Evolutionary conservation across 352 stramenopile species (phyloP).

Genomic region (Phytophthora tentaculata): DNA sequence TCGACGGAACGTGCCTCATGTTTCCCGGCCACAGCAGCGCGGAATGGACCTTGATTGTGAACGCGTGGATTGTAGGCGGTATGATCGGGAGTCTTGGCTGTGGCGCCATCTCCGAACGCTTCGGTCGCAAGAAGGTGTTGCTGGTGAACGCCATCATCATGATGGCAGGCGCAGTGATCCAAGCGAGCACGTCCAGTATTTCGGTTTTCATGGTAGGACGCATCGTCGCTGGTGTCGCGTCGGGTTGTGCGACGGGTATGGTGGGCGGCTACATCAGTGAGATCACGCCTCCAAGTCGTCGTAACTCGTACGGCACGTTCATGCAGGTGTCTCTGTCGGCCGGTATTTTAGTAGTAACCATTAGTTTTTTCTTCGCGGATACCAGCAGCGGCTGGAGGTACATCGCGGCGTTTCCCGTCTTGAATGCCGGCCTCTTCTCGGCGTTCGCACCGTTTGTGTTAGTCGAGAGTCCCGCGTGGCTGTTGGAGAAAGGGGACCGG

Average conservation of each 20-base stretch:
- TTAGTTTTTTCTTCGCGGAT: slow-evolving; percentile 45
- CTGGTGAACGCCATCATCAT: slow-evolving; percentile 42
- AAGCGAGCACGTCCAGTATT: slow-evolving; percentile 39
- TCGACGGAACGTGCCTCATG: slow-evolving; percentile 34
- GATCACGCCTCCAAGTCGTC: slow-evolving; percentile 44
- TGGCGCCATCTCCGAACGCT: slow-evolving; percentile 40
- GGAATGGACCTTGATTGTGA: slow-evolving; percentile 59
- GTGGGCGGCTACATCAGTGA: slow-evolving; percentile 48
- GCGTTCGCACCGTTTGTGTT: slow-evolving; percentile 30
- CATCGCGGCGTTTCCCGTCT: slow-evolving; percentile 43
- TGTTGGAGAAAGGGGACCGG: slow-evolving; percentile 39
- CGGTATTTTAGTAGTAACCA: slow-evolving; percentile 44
- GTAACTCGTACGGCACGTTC: slow-evolving; percentile 38
- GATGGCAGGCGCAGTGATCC: slow-evolving; percentile 39
- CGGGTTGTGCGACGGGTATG: slow-evolving; percentile 43
- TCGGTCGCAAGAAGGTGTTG: slow-evolving; percentile 50
- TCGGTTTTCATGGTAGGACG: slow-evolving; percentile 46
- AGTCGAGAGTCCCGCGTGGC: slow-evolving; percentile 50
- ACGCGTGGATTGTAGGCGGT: slow-evolving; percentile 62
- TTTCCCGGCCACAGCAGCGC: slow-evolving; percentile 29
- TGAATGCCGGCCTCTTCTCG: slow-evolving; percentile 39
- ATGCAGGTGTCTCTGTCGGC: slow-evolving; percentile 51
- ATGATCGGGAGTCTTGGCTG: slow-evolving; percentile 55
- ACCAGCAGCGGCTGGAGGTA: slow-evolving; percentile 35
- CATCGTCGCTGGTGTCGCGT: slow-evolving; percentile 45